Percentiles rank a stretch among this genome's conserved stretches.
phyloP scores from a whole-genome alignment of 495 filamentous ascomycete genomes.

The Achaetomiella virescens region DNA sequence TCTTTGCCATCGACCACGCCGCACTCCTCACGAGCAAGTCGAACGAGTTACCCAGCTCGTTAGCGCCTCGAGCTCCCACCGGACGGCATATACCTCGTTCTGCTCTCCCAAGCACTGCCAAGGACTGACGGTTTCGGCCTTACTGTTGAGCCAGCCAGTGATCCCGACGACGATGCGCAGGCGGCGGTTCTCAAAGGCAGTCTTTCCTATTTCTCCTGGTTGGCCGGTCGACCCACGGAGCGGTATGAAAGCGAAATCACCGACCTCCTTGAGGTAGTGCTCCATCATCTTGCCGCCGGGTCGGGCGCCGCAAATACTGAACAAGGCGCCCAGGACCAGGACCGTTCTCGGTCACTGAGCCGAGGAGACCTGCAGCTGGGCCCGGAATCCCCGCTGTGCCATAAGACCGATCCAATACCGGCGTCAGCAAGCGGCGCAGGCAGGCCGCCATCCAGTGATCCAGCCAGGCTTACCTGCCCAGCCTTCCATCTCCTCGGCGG shows the following conservation, averaged over 20 bases:
- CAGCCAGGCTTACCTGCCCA: slow-evolving; percentile 50
- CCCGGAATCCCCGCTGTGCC: slow-evolving; percentile 62
- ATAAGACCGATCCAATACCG: slow-evolving; percentile 73
- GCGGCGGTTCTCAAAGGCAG: slow-evolving; percentile 46
- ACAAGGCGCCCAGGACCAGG: slow-evolving; percentile 73
- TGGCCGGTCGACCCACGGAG: slow-evolving; percentile 42
- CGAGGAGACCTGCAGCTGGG: slow-evolving; percentile 62
- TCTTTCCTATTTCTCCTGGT: slow-evolving; percentile 36
- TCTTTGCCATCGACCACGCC: slow-evolving; percentile 71
- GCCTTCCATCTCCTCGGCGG: slow-evolving; percentile 69
- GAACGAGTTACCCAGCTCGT: slow-evolving; percentile 71
- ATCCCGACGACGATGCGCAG: slow-evolving; percentile 78
- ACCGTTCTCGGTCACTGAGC: slow-evolving; percentile 68
- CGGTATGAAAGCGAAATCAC: slow-evolving; percentile 84
- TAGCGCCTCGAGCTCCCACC: slow-evolving; percentile 76
- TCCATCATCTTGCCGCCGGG: slow-evolving; percentile 87
- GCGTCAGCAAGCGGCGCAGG: slow-evolving; percentile 77
- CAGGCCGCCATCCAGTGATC: slow-evolving; percentile 59
- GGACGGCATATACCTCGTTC: slow-evolving; percentile 74
- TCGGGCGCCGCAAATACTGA: slow-evolving; percentile 81
- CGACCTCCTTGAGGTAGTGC: slow-evolving; percentile 75
- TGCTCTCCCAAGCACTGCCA: slow-evolving; percentile 68
- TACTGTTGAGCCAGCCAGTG: slow-evolving; percentile 70
- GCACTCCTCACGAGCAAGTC: slow-evolving; percentile 66
- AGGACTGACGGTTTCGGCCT: slow-evolving; percentile 61